Evolutionary conservation across 1,284 basidiomycete species (phyloP), one percentile per base, ranked within the genome.

Genomic region (Irpex sp.): DNA sequence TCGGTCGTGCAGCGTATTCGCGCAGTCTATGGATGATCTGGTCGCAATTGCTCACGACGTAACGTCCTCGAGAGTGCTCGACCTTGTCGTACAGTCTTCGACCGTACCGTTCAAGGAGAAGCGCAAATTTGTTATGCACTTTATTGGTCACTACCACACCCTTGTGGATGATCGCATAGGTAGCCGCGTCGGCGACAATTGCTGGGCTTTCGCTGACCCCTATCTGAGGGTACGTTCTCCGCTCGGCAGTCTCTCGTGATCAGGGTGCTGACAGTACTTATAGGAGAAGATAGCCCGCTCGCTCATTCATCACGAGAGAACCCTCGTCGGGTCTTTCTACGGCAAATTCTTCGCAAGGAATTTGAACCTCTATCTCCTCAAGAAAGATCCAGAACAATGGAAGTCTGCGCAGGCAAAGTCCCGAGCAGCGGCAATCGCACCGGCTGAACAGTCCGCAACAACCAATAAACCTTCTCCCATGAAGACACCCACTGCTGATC

Each of bases 231-330:
- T 93, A 66, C 26, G 82, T 73, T 15, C 57, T 40, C n/a, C 15
- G 3, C 36, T 44, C 37, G 13, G 52, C 26, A 26, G 26, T 26
- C 26, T 26, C 26, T 4, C 26, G 26, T 26, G 26, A 26, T 3
- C 26, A 26, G 3, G 26, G 26, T 26, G 26, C 26, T 26, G 5
- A 44, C 37, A 3, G n/a, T 34, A 11, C 21, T 13, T 52, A 26
- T 68, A 94, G 91, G 94, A 97, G 77, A 96, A 96, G 76, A 93
- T 98, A 59, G 94, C 92, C 1, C 85, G 86, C 13, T 91, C 91
- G 9, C 78, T 97, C 8, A 77, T 94, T 31, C 77, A 84, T 0
- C 83, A 92, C 62, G 90, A 94, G 66, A 83, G 85, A 31, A 78
- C 79, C 17, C 84, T 98, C 19, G 85, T 87, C 1, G 87, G 82